Percentiles rank a stretch among this genome's conserved stretches.
These are phyloP conservation scores for Acorus calamus DNA, from an alignment of 106 monocot species.

Conservation along the genomic window DNA sequence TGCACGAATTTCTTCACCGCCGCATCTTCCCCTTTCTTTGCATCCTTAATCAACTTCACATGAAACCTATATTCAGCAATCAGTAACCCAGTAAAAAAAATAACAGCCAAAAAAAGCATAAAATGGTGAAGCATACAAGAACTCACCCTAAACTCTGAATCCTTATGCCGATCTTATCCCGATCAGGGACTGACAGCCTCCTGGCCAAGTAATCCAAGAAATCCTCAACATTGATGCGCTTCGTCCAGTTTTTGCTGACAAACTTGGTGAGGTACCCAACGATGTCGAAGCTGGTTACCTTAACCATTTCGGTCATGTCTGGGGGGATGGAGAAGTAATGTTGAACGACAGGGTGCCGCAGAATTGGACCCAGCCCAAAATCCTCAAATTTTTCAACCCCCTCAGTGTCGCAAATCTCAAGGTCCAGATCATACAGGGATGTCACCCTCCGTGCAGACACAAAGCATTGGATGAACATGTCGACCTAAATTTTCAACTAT, in stretches of 20 bases:
- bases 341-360: constrained; percentile 41
- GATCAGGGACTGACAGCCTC: constrained; percentile 32
- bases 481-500: constrained; percentile 35
- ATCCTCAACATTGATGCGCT: constrained; percentile 28
- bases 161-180: constrained; percentile 77
- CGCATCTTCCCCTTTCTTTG: constrained; percentile 37
- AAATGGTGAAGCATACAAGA: not conserved
- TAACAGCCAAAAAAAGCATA: not conserved
- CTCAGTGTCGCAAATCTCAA: constrained; percentile 68
- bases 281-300: constrained; percentile 61
- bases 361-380: constrained; percentile 76
- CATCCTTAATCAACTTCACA: constrained; percentile 36
- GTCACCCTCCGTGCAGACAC: constrained; percentile 50
- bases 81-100: not conserved
- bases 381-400: constrained; percentile 63
- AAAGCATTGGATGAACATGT: constrained; percentile 87
- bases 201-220: constrained; percentile 54
- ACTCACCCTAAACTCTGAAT: constrained; percentile 73
- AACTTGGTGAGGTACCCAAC: constrained; percentile 27
- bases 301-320: constrained; percentile 35
- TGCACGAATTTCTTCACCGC: constrained; percentile 14
- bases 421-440: constrained; percentile 67
- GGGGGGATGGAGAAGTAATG: constrained; percentile 66
- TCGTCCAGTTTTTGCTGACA: constrained; percentile 23
- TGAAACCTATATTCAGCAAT: constrained; percentile 29